Evolutionary conservation across 73 alveolate genomes (phyloP).

Genomic region (Paramecium caudatum): DNA sequence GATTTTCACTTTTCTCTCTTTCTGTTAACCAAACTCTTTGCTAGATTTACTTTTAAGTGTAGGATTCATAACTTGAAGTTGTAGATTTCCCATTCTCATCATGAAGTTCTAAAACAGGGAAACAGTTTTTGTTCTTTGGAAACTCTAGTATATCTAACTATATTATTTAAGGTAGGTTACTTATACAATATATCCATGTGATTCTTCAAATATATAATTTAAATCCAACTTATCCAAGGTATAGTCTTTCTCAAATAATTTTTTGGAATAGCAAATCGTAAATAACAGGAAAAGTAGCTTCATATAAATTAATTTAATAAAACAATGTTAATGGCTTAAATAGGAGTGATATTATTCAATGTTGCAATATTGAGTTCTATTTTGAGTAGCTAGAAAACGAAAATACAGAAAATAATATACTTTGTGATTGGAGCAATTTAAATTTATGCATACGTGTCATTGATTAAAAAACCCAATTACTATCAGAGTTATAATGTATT

Average conservation of each 20-base stretch:
- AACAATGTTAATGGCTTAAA: neutral
- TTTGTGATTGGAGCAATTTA: neutral
- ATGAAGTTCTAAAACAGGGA: neutral
- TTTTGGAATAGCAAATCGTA: too few relatives aligned
- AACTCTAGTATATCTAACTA: slow-evolving; percentile 15
- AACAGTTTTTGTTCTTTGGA: slow-evolving; percentile 28
- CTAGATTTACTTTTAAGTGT: neutral
- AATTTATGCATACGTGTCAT: neutral
- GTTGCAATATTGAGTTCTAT: slow-evolving; percentile 4
- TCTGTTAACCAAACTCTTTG: neutral
- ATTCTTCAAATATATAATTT: too few relatives aligned
- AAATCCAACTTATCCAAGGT: too few relatives aligned
- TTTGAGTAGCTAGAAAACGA: neutral
- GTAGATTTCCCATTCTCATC: neutral
- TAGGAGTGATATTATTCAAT: slow-evolving; percentile 5
- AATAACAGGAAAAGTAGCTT: too few relatives aligned
- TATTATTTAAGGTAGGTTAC: neutral
- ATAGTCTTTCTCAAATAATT: too few relatives aligned
- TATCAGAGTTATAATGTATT: neutral
- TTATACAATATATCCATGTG: slow-evolving; percentile 24
- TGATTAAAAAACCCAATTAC: neutral
- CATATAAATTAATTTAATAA: too few relatives aligned
- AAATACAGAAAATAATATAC: neutral
- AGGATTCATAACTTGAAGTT: slow-evolving; percentile 31
- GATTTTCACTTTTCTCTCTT: neutral